Evolutionary conservation across 202 grass and related monocot genomes (phyloP).

Genomic region (Panicum virgatum): DNA sequence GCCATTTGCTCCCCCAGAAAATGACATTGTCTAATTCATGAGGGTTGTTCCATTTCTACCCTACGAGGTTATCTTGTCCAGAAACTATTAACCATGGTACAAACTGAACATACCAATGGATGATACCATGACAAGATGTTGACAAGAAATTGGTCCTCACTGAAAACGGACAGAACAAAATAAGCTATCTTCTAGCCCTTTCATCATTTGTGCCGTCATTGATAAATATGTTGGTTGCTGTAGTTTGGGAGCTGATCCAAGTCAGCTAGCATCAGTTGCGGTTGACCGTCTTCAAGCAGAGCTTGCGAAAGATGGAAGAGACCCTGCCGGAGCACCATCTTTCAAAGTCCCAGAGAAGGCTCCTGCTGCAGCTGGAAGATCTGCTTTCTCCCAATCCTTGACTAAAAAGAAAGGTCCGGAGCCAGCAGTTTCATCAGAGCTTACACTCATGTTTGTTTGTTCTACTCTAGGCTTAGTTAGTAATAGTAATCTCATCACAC

Average conservation of each 20-base stretch:
- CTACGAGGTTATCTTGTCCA: not conserved
- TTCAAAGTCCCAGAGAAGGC: slow-evolving; percentile 58
- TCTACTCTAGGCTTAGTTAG: not conserved
- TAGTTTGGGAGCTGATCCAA: slow-evolving; percentile 80
- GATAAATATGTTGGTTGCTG: slow-evolving; percentile 16
- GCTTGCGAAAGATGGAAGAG: slow-evolving; percentile 74
- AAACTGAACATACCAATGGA: not conserved
- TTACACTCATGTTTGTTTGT: slow-evolving; percentile 12
- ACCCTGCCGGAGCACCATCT: slow-evolving; percentile 42
- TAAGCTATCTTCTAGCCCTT: not conserved
- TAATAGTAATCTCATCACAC: slow-evolving; percentile 28
- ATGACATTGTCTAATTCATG: not conserved
- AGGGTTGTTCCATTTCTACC: not conserved
- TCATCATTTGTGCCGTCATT: slow-evolving; percentile 5
- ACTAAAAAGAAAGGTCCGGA: slow-evolving; percentile 74
- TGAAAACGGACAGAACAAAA: not conserved
- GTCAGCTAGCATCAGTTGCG: slow-evolving; percentile 65
- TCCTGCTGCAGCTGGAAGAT: slow-evolving; percentile 50
- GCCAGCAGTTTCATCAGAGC: not conserved
- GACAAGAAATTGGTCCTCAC: not conserved
- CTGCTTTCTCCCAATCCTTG: slow-evolving; percentile 61
- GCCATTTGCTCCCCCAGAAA: not conserved
- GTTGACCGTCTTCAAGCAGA: slow-evolving; percentile 64
- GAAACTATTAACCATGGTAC: not conserved
- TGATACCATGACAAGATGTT: not conserved